Percentiles rank a stretch among this genome's conserved stretches.
phyloP scores from a whole-genome alignment of 208 protist genomes.

The Phytomonas francai region DNA sequence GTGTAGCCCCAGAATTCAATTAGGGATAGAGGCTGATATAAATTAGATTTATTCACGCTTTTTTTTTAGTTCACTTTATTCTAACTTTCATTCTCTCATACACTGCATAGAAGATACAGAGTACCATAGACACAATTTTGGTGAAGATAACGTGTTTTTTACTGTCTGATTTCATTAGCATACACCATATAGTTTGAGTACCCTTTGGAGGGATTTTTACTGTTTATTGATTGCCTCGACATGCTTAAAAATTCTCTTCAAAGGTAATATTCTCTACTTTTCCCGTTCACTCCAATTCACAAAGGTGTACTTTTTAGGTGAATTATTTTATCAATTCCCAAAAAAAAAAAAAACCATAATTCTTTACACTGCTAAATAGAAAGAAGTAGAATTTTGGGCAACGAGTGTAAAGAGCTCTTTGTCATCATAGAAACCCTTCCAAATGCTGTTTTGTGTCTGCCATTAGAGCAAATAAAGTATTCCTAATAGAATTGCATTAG shows the following conservation, averaged over 20 bases:
- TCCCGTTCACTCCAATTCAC: background rate
- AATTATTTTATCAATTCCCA: background rate
- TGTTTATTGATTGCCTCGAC: too few species aligned
- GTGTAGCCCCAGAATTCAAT: background rate
- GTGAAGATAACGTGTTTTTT: background rate
- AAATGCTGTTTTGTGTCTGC: background rate
- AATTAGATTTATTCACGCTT: background rate
- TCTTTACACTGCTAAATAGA: background rate
- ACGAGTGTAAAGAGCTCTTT: background rate
- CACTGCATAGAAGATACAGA: background rate
- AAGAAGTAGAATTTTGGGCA: background rate
- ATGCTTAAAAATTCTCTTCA: background rate
- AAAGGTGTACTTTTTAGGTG: background rate
- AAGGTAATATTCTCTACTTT: background rate
- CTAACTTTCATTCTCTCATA: background rate
- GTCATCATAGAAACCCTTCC: background rate
- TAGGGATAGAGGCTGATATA: background rate
- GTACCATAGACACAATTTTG: background rate
- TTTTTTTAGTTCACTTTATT: background rate
- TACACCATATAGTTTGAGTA: background rate
- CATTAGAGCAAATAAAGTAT: background rate
- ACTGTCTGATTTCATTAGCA: background rate
- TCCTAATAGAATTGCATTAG: background rate
- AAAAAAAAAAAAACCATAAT: too few species aligned
- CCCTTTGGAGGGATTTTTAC: background rate